Conservation (phyloP, 805 yeast genomes). For the Crinitomyces ghanaensis region DNA sequence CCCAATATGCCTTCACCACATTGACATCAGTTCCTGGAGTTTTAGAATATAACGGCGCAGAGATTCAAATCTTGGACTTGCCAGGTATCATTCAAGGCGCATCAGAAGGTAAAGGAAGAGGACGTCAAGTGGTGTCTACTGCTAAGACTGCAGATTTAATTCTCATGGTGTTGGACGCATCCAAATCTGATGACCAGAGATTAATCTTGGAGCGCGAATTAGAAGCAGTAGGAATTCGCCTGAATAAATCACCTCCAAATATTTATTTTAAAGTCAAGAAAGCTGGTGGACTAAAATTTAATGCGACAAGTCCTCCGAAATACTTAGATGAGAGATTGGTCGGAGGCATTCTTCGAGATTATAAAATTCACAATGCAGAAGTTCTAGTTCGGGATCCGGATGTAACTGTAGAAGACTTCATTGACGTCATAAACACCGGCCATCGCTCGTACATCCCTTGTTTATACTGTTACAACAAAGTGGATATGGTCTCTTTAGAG, state of each 20-base stretch:
- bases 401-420: constrained; percentile 84
- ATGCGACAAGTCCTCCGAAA: constrained; percentile 71
- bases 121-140: constrained; percentile 92
- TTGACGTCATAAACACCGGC: constrained; percentile 78
- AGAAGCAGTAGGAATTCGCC: constrained; percentile 86
- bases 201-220: constrained; percentile 76
- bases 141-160: constrained; percentile 91
- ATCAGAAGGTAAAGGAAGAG: constrained; percentile 94
- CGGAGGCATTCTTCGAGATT: constrained; percentile 66
- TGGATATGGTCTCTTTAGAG: constrained; percentile 89
- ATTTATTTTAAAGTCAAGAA: constrained; percentile 67
- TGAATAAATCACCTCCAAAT: constrained; percentile 73
- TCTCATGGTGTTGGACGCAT: constrained; percentile 90
- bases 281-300: constrained; percentile 86
- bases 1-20: constrained; percentile 91
- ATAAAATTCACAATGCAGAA: constrained; percentile 86
- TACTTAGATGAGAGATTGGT: constrained; percentile 73
- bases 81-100: constrained; percentile 98
- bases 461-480: constrained; percentile 86
- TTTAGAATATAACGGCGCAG: constrained; percentile 89
- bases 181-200: constrained; percentile 85
- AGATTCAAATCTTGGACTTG: constrained; percentile 90
- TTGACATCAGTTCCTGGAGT: constrained; percentile 96
- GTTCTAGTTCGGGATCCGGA: constrained; percentile 81
- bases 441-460: constrained; percentile 86